Base-by-base conservation (phyloP, 306 rosid genomes). In the Pterocarpus macrocarpus region DNA sequence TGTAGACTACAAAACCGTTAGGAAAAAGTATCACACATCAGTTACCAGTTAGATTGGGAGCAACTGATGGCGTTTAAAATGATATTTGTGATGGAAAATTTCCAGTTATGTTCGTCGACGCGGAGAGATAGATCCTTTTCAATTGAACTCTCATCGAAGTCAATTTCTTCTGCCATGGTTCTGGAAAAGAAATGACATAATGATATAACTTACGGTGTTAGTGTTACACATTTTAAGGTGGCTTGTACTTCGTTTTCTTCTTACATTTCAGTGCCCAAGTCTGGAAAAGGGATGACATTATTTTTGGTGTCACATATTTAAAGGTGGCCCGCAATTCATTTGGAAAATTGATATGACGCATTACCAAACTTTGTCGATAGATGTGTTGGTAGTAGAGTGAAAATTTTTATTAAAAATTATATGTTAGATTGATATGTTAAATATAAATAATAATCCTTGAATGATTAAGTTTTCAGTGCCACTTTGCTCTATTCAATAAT, bases 281-380 rank as follows among this genome's bases (percentile, higher is more conserved):
- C n/a, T 58, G 79, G 79, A 58, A 59, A 58, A 74, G 32, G 43
- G 22, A 14, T 14, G 43, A 56, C 12, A 41, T 43, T 43, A 43
- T 8, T 43, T 43, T 43, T 43, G 55, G 68, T 6, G 30, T 73
- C 39, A 41, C 32, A 58, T 44, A 41, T 58, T 73, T 56, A 7
- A 13, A 58, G 41, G 43, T 12, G 15, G 57, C 14, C 59, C 13
- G 2, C 43, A 73, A 73, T 50, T 2, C 1, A 36, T 38, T 72
- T 36, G 66, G 43, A 16, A 58, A 55, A 0, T 9, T 17, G 65
- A 72, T 32, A 9, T 9, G 13, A 35, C n/a, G n/a, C 50, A 34
- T 50, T 69, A 47, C 44, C 36, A 49, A 47, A 41, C 61, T 7
- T 7, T 14, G 16, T 43, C 4, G 8, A 17, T 11, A 43, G 17